Base-by-base conservation (phyloP, 2,329 filamentous ascomycete genomes). In the Phialemonium atrogriseum region DNA sequence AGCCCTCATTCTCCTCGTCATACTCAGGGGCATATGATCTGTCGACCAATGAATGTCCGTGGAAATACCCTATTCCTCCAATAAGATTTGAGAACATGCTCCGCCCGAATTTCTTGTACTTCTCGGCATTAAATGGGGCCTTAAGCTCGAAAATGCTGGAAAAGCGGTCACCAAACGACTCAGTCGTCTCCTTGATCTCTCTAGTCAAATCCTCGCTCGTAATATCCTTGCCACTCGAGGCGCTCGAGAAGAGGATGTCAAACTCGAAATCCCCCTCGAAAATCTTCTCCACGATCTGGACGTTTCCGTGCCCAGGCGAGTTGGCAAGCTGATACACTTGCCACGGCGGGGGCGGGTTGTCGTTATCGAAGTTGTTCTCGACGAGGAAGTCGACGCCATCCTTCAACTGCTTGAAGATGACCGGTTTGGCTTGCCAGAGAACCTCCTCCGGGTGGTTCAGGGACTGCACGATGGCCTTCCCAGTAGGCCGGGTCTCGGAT, bases 1-100 rank as follows among this genome's bases (percentile, higher is more conserved):
- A 96, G 0, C 84, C 83, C 57, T 96, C 91, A 37, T 86, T 84
- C 42, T 93, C 86, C 60, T 98, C 91, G 9, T 94, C 86, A 45
- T 96, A 96, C 48, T 94, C 89, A 8, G 80, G 65, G n/a, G 86
- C 85, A 49, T 89, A 84, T 1, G 88, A 94, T 22, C 87, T 80
- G 52, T 98, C 91, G 32, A 94, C 84, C 14, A 95, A 62, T 20
- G 86, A 81, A 36, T 91, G 72, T 24, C 91, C 91, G 49, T 93
- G 74, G 62, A 98, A 98, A 60, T 94, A 96, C 7, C 91, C 91
- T 46, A 96, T 85, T 27, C 91, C 91, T 34, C 91, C 91, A 21
- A 94, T 70, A 20, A 98, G 66, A 54, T 96, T 98, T 2, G 89
- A 95, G 45, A 98, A 84, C 68, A 98, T 82, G 41, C 81, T 88